Evolutionary conservation across 257 asterid genomes (phyloP), one percentile per base, ranked within the genome.

Genomic region (Solanum chilense): DNA sequence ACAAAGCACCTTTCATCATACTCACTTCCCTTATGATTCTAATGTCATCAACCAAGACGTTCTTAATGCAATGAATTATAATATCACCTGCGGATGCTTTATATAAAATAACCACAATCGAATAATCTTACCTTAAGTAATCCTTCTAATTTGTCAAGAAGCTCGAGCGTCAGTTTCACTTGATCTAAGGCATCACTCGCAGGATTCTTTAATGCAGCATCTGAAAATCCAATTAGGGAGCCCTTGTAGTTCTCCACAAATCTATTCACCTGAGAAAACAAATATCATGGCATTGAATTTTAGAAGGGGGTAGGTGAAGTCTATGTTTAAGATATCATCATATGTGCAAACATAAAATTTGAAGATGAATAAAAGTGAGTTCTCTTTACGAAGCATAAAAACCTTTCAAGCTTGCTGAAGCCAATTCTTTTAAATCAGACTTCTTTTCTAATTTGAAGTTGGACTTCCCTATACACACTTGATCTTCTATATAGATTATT

Each of bases 241-340:
- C 96, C 92, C 91, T 95, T 96, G 87, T 96, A 96, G 90, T 95
- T 96, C 90, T 96, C 98, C 64, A 95, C 90, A 89, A 91, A 94
- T 86, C 91, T 96, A 91, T 92, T 93, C 83, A 95, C 98, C 98
- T 95, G 44, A 27, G 20, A 31, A 33, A 90, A 82, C 58, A 49
- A 49, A 15, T 15, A 49, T 49, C 9, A 5, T 49, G 21, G 58
- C 58, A 49, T 49, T 49, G 58, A 15, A 15, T 49, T 15, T 49
- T 5, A 49, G 58, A 49, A 49, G 18, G 21, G 60, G 60, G 60
- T 18, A 49, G 18, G 60, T 49, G 60, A 15, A 49, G 9, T 49
- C 21, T 49, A 49, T 49, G 18, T 49, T 49, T 49, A 49, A 49
- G 60, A 49, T 49, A 33, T 31, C 44, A 70, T 70, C 21, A 71